A percentile compares a stretch with the other conserved stretches of the same genome.
These are phyloP conservation scores for Rosa rugosa DNA, from an alignment of 306 rosid species.

Conservation along the genomic window DNA sequence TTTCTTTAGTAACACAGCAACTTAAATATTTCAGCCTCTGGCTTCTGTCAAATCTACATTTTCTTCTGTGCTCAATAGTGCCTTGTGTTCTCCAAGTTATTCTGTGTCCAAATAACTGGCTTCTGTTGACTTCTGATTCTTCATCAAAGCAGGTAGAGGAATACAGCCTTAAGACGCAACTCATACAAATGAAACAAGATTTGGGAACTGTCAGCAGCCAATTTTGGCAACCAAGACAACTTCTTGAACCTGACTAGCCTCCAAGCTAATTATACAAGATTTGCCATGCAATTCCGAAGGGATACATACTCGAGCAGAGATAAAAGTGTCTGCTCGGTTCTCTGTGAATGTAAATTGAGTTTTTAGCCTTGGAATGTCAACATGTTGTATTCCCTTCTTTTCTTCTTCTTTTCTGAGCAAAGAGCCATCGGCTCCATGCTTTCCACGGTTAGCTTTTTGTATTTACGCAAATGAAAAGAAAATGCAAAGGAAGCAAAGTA, in stretches of 20 bases:
- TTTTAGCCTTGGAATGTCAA: constrained; percentile 29
- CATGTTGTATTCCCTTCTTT: constrained; percentile 16
- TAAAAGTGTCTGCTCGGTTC: constrained; percentile 30
- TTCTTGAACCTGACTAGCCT: constrained; percentile 45
- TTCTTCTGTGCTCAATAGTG: neutral
- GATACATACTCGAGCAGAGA: constrained; percentile 24
- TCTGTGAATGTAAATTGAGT: constrained; percentile 26
- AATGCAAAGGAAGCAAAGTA: constrained; percentile 41
- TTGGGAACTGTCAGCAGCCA: constrained; percentile 43
- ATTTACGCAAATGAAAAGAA: constrained; percentile 42
- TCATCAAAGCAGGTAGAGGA: constrained; percentile 69
- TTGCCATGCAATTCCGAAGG: constrained; percentile 28
- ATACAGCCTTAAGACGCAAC: constrained; percentile 80
- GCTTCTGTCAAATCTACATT: neutral
- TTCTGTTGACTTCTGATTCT: constrained; percentile 20
- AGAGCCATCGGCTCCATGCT: constrained; percentile 38
- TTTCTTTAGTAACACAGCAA: neutral
- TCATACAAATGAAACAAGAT: constrained; percentile 66
- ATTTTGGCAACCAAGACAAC: constrained; percentile 34
- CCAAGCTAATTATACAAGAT: constrained; percentile 35
- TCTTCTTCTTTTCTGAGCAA: constrained; percentile 21
- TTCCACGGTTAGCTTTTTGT: constrained; percentile 58
- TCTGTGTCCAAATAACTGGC: neutral
- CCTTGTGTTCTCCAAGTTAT: neutral
- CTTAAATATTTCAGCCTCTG: neutral